phyloP scores from a whole-genome alignment of 1,284 basidiomycete genomes.

The Ceratobasidium sp. region DNA sequence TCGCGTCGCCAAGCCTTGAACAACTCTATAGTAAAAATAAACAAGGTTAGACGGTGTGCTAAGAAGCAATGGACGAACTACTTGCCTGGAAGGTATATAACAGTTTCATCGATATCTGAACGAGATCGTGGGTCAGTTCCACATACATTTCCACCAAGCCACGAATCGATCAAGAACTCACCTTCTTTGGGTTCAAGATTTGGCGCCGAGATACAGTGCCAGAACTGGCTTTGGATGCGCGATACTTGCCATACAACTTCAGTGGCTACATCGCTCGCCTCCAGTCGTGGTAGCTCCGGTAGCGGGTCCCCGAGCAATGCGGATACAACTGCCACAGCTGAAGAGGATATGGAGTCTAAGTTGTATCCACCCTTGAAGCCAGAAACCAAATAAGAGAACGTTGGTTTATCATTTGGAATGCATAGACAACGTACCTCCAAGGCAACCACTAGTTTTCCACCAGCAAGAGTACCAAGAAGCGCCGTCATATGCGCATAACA shows the following conservation, averaged over 20 bases:
- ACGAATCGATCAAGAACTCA: constrained; percentile 52
- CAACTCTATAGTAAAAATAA: constrained; percentile 22
- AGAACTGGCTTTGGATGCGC: constrained; percentile 88
- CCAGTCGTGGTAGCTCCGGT: constrained; percentile 75
- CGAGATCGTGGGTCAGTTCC: constrained; percentile 43
- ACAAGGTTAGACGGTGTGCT: background rate
- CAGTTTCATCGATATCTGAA: constrained; percentile 69
- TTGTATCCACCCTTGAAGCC: constrained; percentile 90
- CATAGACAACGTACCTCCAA: constrained; percentile 76
- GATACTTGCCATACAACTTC: constrained; percentile 91
- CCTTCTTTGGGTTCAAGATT: constrained; percentile 83
- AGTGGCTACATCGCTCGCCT: constrained; percentile 82
- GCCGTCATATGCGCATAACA: constrained; percentile 99
- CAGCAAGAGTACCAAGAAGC: constrained; percentile 91
- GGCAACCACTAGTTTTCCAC: constrained; percentile 91
- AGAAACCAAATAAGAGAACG: constrained; percentile 11
- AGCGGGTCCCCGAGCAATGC: constrained; percentile 90
- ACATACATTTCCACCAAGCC: constrained; percentile 7
- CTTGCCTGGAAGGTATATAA: constrained; percentile 75
- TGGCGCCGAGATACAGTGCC: constrained; percentile 87
- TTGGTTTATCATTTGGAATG: background rate
- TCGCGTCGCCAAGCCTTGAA: constrained; percentile 37
- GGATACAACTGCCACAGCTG: constrained; percentile 87
- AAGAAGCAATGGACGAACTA: background rate
- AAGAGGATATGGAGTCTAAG: constrained; percentile 87